Evolutionary conservation across 805 yeast species (phyloP), one percentile per base, ranked within the genome.

Genomic region (Candida tibetensis): DNA sequence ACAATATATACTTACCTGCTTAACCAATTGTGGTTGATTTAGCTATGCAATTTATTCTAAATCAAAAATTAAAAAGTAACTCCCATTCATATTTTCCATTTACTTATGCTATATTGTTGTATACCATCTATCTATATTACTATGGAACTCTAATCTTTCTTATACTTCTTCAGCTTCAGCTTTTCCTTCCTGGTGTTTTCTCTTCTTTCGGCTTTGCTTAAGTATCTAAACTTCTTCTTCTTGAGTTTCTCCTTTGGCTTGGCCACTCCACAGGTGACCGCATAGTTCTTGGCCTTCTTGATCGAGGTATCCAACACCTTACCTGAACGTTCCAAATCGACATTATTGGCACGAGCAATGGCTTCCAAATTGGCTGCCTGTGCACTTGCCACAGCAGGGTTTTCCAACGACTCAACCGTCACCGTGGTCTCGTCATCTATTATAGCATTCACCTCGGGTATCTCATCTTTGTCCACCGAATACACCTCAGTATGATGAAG

Each of bases 221-320:
- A 72, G 52, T 90, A 91, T 64, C 96, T 79, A 55, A 89, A 89
- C 73, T 90, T 90, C 73, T 80, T 82, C 74, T 82, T 83, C 63
- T 72, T 76, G 44, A 58, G 62, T 40, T 61, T 62, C 37, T 53
- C 47, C 23, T 27, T 28, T 19, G 69, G 62, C 48, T 77, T 74
- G 29, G 71, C 60, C 47, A 71, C 74, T 13, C 85, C 79, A 34
- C 62, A 57, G 47, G 82, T 62, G 47, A 76, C 77, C 1, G 96
- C 97, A 52, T 91, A 89, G 55, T 85, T 79, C 51, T 82, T 79
- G 2, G 97, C 97, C 53, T 86, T 72, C 35, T 77, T 72, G 34
- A 91, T 79, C 36, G 95, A 82, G 44, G 79, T 75, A 30, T 84
- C 80, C 41, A 91, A 66, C 1, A 91, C 79, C 45, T 81, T 77